Base-by-base conservation (phyloP, 2,329 filamentous ascomycete genomes). In the Lecanoromycetidae sp. region DNA sequence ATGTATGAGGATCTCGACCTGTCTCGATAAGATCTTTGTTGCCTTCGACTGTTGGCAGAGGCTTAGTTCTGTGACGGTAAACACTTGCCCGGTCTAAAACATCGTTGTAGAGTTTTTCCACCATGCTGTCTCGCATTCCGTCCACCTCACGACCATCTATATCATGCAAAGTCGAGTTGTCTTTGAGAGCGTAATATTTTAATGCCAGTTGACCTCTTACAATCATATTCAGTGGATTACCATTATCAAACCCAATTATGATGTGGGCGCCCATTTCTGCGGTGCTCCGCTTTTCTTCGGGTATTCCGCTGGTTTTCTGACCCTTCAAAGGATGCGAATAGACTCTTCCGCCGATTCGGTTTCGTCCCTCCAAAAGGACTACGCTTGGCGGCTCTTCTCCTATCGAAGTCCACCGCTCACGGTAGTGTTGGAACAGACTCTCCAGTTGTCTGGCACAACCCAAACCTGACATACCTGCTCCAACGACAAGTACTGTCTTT, bases 201-300 rank as follows among this genome's bases (percentile, higher is more conserved):
- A 98, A 74, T 22, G 83, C 84, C 40, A 98, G 74, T 64, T 98
- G 93, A 13, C 86, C 88, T 55, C 91, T 81, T 48, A 98, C 80
- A 50, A 98, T 79, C 40, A 88, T 78, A 61, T 95, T 93, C 56
- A 98, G 69, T 4, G 91, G 91, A 57, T 98, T 98, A 15, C 93
- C 93, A 55, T 86, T 79, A 55, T 96, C 87, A 61, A 96, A 98
- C 0, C 91, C 91, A 27, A 93, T 95, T 52, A 98, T 87, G 51
- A 98, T 96, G 73, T 98, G 94, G 46, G 90, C 91, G 23, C 91
- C 91, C 80, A 95, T 93, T 63, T 98, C 91, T 26, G 87, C 91
- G 17, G 88, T 96, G 59, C 82, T 83, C 42, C 66, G 75, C 62
- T 73, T 76, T 65, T 71, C 60, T 55, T 70, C 57, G 60, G 71